phyloP scores from a whole-genome alignment of 179 eudicot genomes.

The Drosera spatulata region DNA sequence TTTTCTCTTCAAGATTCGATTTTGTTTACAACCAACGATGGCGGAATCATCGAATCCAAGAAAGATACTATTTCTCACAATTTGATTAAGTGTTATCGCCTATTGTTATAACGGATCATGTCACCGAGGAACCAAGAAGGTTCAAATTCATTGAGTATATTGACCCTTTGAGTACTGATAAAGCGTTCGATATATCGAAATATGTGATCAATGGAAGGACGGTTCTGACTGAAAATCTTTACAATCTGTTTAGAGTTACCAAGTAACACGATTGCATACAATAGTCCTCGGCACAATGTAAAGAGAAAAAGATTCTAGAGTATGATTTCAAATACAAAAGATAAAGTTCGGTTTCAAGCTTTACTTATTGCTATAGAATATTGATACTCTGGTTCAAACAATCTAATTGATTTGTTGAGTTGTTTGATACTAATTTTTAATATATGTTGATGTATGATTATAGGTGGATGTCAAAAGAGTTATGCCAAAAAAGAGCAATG shows the following conservation, averaged over 20 bases:
- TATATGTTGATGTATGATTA: constrained; percentile 5
- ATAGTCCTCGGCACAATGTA: too few species aligned
- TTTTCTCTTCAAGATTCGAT: too few species aligned
- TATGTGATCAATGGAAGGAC: constrained; percentile 47
- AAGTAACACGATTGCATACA: background rate
- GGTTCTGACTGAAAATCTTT: constrained; percentile 13
- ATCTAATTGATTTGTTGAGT: background rate
- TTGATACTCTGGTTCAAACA: background rate
- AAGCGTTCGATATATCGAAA: constrained; percentile 39
- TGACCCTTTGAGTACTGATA: constrained; percentile 38
- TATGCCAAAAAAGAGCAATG: constrained; percentile 55
- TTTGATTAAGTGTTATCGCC: constrained; percentile 44
- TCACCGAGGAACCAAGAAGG: constrained; percentile 45
- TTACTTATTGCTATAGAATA: background rate
- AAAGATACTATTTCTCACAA: constrained; percentile 34
- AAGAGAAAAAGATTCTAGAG: too few species aligned
- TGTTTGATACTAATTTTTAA: background rate
- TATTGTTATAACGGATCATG: constrained; percentile 42
- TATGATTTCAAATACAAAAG: too few species aligned
- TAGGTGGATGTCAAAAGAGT: constrained; percentile 95
- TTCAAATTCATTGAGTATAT: constrained; percentile 62
- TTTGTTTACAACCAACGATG: too few species aligned
- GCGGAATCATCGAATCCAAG: constrained; percentile 61
- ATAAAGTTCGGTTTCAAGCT: too few species aligned
- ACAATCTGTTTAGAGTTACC: too few species aligned